Conservation (phyloP, 495 filamentous ascomycete genomes). For the Hyaloscypha bicolor region DNA sequence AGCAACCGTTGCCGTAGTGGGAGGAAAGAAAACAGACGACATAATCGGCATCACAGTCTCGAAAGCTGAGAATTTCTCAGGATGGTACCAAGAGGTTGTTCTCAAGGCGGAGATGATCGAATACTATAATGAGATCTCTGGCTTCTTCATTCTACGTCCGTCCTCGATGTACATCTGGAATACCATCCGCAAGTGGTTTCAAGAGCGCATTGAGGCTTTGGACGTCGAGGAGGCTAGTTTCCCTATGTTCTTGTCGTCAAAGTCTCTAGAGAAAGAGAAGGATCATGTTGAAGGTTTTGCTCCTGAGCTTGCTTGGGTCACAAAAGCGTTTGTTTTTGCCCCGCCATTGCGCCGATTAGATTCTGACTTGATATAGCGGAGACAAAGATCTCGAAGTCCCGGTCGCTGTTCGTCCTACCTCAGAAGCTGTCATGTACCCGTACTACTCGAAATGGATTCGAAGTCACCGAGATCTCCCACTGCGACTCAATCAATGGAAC, state of each 20-base stretch:
- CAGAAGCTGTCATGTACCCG: constrained; percentile 89
- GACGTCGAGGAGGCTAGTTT: constrained; percentile 95
- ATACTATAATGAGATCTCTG: constrained; percentile 85
- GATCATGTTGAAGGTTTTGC: constrained; percentile 97
- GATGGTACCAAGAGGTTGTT: constrained; percentile 95
- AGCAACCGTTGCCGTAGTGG: constrained; percentile 42
- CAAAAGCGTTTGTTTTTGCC: constrained; percentile 70
- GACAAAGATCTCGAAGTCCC: constrained; percentile 90
- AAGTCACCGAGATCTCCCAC: constrained; percentile 88
- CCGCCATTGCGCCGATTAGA: background rate
- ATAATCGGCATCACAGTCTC: constrained; percentile 84
- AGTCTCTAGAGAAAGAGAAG: constrained; percentile 92
- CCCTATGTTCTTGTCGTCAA: constrained; percentile 89
- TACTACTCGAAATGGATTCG: constrained; percentile 98
- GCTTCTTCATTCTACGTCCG: constrained; percentile 92
- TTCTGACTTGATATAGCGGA: constrained; percentile 53
- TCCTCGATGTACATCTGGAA: constrained; percentile 92
- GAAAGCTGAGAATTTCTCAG: constrained; percentile 85
- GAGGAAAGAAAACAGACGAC: constrained; percentile 55
- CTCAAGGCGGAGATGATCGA: constrained; percentile 94
- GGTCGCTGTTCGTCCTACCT: constrained; percentile 94
- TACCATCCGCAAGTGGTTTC: constrained; percentile 87
- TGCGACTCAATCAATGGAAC: constrained; percentile 97
- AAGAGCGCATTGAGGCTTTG: constrained; percentile 79
- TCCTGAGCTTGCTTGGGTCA: constrained; percentile 98